These are phyloP conservation scores for Zanthoxylum bungeanum DNA, from an alignment of 345 rosid species.

Conservation along the genomic window DNA sequence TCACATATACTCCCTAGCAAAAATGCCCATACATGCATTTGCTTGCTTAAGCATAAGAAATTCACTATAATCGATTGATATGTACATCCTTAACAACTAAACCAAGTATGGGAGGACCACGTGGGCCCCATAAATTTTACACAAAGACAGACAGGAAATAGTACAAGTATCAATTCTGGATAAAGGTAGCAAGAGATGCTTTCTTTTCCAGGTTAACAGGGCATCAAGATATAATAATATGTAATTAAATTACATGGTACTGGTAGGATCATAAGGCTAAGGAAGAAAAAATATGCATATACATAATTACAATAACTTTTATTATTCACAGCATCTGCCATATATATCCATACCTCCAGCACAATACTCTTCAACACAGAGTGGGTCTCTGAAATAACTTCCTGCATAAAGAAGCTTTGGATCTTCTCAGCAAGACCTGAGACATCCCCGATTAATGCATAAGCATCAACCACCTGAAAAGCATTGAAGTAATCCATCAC, in stretches of 20 bases:
- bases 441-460: slow-evolving; percentile 94
- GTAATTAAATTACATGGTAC: background rate
- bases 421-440: slow-evolving; percentile 98
- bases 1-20: slow-evolving; percentile 2
- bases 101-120: background rate
- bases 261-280: too few relatives aligned
- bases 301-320: too few relatives aligned
- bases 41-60: background rate
- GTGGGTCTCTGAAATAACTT: slow-evolving; percentile 91
- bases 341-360: slow-evolving; percentile 65
- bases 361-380: slow-evolving; percentile 66
- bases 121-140: background rate
- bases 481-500: slow-evolving; percentile 11
- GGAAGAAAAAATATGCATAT: too few relatives aligned
- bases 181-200: background rate
- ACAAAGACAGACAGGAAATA: background rate
- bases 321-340: background rate
- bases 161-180: background rate
- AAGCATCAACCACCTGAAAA: slow-evolving; percentile 91
- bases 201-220: background rate
- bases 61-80: background rate
- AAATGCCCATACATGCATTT: too few relatives aligned
- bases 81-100: background rate
- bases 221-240: background rate
- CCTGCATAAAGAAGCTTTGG: slow-evolving; percentile 97